These are phyloP conservation scores for Xylaria sp. DNA, from an alignment of 2,329 filamentous ascomycete genomes.

Conservation along the genomic window DNA sequence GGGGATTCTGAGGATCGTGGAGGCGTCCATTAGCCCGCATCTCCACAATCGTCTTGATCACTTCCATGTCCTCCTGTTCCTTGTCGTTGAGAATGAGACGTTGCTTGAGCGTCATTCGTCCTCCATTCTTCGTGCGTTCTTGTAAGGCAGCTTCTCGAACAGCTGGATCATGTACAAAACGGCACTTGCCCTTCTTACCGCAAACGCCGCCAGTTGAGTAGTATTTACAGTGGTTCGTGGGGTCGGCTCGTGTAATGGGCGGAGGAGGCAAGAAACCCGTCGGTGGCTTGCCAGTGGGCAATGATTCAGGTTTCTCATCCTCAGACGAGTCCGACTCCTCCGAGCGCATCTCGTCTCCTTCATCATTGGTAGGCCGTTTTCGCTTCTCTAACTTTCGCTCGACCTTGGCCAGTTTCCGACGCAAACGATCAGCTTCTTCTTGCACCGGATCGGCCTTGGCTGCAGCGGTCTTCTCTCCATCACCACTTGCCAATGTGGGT, in stretches of 20 bases:
- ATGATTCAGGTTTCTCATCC: constrained; percentile 61
- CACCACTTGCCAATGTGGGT: constrained; percentile 65
- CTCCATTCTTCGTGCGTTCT: constrained; percentile 66
- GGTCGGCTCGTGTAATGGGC: constrained; percentile 58
- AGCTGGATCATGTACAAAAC: constrained; percentile 68
- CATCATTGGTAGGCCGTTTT: constrained; percentile 68
- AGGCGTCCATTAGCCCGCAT: constrained; percentile 63
- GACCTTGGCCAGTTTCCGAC: constrained; percentile 68
- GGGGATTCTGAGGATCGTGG: constrained; percentile 38
- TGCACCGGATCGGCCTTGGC: constrained; percentile 51
- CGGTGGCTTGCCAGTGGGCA: constrained; percentile 51
- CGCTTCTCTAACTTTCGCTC: constrained; percentile 68
- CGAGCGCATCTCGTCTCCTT: constrained; percentile 66
- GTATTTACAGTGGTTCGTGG: constrained; percentile 70
- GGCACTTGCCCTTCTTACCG: constrained; percentile 75
- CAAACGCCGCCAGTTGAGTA: constrained; percentile 69
- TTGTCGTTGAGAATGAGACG: constrained; percentile 69
- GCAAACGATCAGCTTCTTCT: constrained; percentile 59
- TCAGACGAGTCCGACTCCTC: constrained; percentile 52
- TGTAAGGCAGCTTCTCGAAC: constrained; percentile 65
- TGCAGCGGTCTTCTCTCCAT: constrained; percentile 52
- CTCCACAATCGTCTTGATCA: constrained; percentile 68
- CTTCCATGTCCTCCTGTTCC: constrained; percentile 67
- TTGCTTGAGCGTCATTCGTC: constrained; percentile 67
- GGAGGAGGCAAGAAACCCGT: constrained; percentile 46